phyloP scores from a whole-genome alignment of 768 basidiomycete species.

The Macrolepiota fuliginosa region DNA sequence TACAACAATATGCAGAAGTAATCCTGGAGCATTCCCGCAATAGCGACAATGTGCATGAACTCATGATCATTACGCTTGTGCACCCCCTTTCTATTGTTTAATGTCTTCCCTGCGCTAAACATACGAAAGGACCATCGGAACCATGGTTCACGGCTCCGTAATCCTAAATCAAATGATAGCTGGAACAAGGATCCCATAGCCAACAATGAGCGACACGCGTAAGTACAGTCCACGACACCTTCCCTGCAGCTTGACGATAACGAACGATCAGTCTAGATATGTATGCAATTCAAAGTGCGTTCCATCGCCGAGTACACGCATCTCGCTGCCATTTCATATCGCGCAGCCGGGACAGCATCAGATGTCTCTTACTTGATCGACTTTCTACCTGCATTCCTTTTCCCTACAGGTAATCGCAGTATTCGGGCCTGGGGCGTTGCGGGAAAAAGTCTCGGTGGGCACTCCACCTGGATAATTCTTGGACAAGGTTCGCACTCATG shows the following conservation, averaged over 20 bases:
- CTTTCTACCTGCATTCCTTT: constrained; percentile 72
- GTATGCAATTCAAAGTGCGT: constrained; percentile 43
- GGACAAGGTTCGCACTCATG: constrained; percentile 32
- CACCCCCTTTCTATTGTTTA: constrained; percentile 5
- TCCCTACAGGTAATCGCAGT: constrained; percentile 57
- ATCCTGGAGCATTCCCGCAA: constrained; percentile 22
- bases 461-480: constrained; percentile 75
- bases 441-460: constrained; percentile 83
- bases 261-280: constrained; percentile 37
- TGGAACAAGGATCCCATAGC: constrained; percentile 29
- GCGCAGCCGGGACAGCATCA: constrained; percentile 56
- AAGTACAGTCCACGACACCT: constrained; percentile 19
- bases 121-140: constrained; percentile 42
- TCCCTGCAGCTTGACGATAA: background rate
- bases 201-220: constrained; percentile 41
- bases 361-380: constrained; percentile 85
- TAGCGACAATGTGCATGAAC: constrained; percentile 13
- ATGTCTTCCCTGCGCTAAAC: background rate
- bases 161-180: constrained; percentile 30
- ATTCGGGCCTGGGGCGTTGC: constrained; percentile 70
- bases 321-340: background rate
- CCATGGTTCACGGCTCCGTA: constrained; percentile 36
- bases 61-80: constrained; percentile 40
- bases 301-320: constrained; percentile 10
- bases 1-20: constrained; percentile 25